Conservation (phyloP, 169 alveolate genomes). For the Plasmodium berghei region DNA sequence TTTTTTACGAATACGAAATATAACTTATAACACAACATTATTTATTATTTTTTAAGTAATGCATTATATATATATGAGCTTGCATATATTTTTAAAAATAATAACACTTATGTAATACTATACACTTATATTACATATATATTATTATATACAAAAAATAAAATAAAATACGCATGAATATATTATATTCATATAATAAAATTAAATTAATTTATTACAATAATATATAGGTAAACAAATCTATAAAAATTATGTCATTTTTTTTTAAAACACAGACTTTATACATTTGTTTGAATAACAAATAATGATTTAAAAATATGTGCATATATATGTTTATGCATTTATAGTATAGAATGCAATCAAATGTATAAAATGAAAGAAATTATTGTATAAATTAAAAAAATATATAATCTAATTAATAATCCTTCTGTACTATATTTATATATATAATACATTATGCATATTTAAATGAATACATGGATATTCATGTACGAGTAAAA, state of each 20-base stretch:
- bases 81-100: neutral
- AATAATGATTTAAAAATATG: neutral
- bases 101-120: neutral
- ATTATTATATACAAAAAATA: constrained; percentile 4
- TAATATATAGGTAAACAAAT: neutral
- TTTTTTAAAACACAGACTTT: neutral
- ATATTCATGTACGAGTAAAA: no score
- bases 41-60: neutral
- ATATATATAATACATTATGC: no score
- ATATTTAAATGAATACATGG: no score
- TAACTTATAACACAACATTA: neutral
- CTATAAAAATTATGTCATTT: neutral
- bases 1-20: no score
- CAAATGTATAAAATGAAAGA: neutral
- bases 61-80: neutral
- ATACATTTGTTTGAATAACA: constrained; percentile 8
- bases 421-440: no score
- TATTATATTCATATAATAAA: neutral
- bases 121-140: constrained; percentile 3
- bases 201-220: neutral
- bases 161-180: no score
- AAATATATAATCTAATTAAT: no score
- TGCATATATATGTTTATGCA: neutral
- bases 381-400: no score
- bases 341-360: neutral